Evolutionary conservation across 768 basidiomycete species (phyloP), one percentile per base, ranked within the genome.

Genomic region (Psilocybe tampanensis): DNA sequence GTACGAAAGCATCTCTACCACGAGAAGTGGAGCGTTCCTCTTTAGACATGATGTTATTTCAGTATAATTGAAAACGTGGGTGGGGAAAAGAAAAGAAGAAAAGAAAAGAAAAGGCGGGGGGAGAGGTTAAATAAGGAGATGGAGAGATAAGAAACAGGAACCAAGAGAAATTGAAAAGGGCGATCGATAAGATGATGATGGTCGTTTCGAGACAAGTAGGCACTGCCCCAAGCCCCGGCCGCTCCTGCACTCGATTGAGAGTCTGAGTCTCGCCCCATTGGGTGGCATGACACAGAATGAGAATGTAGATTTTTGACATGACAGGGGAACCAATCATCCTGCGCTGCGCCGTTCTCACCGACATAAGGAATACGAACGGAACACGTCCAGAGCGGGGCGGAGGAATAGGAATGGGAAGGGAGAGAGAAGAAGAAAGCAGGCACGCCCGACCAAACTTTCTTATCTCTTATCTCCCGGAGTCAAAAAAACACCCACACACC

Each of bases 1-100:
- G 66, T 61, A 86, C 86, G 55, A 81, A 79, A n/a, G 71, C 70
- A 0, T 86, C 86, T 42, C 86, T 80, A 43, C 86, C 86, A 59
- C 85, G 77, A 21, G 85, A 86, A 23, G 74, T 59, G 41, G 86
- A 87, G 50, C 82, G 83, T 50, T 78, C 77, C 39, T 60, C 24
- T 41, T 59, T 66, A 64, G 66, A 52, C 72, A 73, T 73, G 32
- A 24, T 19, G 42, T 22, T 47, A 44, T 54, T 24, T 49, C 18
- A 19, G 41, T 43, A 48, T 36, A 54, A 43, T n/a, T 18, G 22
- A 45, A 19, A 48, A 29, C n/a, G 18, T 21, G 48, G n/a, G n/a
- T 51, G 33, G n/a, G 21, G 34, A 44, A 44, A 17, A 22, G 15
- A 45, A 34, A 21, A 43, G 0, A 11, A 15, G 42, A n/a, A 18